Evolutionary conservation across 257 asterid genomes (phyloP), one percentile per base, ranked within the genome.

Genomic region (Verbascum thapsus): DNA sequence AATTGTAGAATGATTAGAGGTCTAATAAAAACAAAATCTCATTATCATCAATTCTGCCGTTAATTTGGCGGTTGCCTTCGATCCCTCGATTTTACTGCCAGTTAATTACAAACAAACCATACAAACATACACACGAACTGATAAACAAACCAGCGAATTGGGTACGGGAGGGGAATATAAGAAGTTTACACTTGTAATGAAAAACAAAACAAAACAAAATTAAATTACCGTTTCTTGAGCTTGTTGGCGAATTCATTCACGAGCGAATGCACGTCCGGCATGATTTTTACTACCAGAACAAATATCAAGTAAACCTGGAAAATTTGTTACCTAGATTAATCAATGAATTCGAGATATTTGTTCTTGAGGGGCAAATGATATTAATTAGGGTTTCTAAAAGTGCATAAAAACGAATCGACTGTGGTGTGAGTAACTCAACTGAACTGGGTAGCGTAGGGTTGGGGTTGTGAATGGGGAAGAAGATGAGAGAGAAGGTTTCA

Each of bases 41-140:
- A n/a, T n/a, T n/a, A n/a, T n/a, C n/a, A n/a, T n/a, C 80, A 94
- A 71, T 54, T 94, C 99, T 66, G 86, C 96, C 35, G 97, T 86
- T 39, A 87, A 66, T 83, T 90, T 94, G 59, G 99, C 94, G 66
- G 95, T 87, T 8, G 95, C 80, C 80, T 94, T 90, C 53, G 99
- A 94, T 47, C 99, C 99, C 79, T 94, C 99, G 64, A 94, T 73
- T 83, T 94, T 83, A 70, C 99, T 94, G 78, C 76, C 63, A 62
- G 45, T 37, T n/a, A n/a, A 48, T 12, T 56, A 48, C 56, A 52
- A 18, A 7, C 58, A 23, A 22, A 52, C 58, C 54, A 23, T 9
- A 5, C 17, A 12, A n/a, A n/a, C n/a, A n/a, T n/a, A n/a, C n/a
- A 11, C 34, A 6, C 12, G n/a, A n/a, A n/a, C n/a, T n/a, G n/a